Base-by-base conservation (phyloP, 2,329 filamentous ascomycete genomes). In the Tolypocladium capitatum region DNA sequence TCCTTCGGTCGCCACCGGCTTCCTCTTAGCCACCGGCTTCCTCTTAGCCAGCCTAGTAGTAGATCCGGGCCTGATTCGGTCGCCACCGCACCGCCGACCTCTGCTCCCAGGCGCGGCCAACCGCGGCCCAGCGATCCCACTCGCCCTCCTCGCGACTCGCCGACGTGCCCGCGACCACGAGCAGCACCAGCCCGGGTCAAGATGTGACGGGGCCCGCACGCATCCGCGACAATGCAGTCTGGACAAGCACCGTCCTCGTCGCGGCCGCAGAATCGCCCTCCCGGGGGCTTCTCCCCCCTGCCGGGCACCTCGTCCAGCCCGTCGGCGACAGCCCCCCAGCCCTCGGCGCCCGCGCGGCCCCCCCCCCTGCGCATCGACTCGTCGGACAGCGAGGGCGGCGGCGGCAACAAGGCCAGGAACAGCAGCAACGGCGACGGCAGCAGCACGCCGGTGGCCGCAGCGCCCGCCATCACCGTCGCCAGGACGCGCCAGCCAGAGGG, bases 271-370 rank as follows among this genome's bases (percentile, higher is more conserved):
- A 65, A 68, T 42, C 68, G 72, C 52, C 71, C 69, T 50, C 73
- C 74, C 28, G 74, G 75, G 52, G 76, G 73, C 68, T 79, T 80
- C 66, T 73, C 74, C 50, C 72, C 76, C 51, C 62, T 78, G 52
- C 66, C 72, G 40, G 58, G 56, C 45, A 55, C 59, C 42, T 56
- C 59, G 44, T 55, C 60, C 43, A 59, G 55, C 11, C 57, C 61
- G 31, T 53, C 57, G 3, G 53, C 61, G 49, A 54, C 60, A 44
- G 49, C 63, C 38, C 53, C 55, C 33, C 51, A 28, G 46, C 53
- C 48, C 18, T 47, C 52, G n/a, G 55, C 53, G 5, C 56, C 61
- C 5, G 48, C 54, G 20, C 59, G 62, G 32, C 63, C 63, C 18
- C 67, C 63, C 51, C 66, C 61, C 45, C 59, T 61, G 48, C 60